Conservation (phyloP, 2,329 filamentous ascomycete genomes). For the Talaromyces sp. region DNA sequence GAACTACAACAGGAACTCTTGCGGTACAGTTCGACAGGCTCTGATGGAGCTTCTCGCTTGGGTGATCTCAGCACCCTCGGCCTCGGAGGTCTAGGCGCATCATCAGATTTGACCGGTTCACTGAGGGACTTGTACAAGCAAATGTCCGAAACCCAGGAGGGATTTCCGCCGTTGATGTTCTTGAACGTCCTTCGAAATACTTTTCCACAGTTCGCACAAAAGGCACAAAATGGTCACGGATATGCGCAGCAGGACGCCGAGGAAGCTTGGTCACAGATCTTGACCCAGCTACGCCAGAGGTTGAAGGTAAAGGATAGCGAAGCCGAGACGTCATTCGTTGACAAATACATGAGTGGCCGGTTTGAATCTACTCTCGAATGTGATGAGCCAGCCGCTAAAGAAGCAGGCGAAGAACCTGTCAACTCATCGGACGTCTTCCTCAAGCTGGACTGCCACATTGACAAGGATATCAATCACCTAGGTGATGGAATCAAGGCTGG, state of each 20-base stretch:
- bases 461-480: conserved; percentile 79
- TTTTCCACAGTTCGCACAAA: conserved; percentile 92
- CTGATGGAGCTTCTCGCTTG: conserved; percentile 32
- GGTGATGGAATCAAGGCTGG: conserved; percentile 80
- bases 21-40: conserved; percentile 53
- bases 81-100: conserved; percentile 55
- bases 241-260: conserved; percentile 99
- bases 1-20: conserved; percentile 79
- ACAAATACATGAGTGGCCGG: conserved; percentile 82
- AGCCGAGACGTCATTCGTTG: conserved; percentile 67
- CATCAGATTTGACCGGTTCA: conserved; percentile 69
- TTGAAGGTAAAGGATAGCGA: conserved; percentile 60
- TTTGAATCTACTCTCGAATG: conserved; percentile 77
- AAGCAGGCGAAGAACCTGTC: conserved; percentile 67
- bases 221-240: conserved; percentile 72
- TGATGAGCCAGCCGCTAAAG: conserved; percentile 73
- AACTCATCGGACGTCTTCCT: conserved; percentile 71
- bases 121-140: conserved; percentile 80
- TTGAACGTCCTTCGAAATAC: conserved; percentile 71
- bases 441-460: conserved; percentile 96
- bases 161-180: conserved; percentile 80
- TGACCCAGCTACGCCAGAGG: conserved; percentile 76
- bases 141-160: conserved; percentile 84
- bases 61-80: conserved; percentile 52
- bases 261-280: conserved; percentile 95